A percentile compares a stretch with the other conserved stretches of the same genome.
Conservation (phyloP, 805 yeast species). For the Lipomyces sp. region DNA sequence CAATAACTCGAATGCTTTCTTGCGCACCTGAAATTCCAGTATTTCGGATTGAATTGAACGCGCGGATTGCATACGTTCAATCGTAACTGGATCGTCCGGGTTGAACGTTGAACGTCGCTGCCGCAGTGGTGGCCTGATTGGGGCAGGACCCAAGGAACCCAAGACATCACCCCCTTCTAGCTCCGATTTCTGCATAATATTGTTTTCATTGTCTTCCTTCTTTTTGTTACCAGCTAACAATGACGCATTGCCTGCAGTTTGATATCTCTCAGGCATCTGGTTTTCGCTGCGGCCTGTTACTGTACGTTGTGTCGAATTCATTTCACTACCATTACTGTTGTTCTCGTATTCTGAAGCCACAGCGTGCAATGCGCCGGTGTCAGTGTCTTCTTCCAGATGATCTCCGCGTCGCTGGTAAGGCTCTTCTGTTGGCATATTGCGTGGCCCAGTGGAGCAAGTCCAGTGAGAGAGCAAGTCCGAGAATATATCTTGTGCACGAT, state of each 20-base stretch:
- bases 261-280: not conserved
- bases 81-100: slow-evolving; percentile 19
- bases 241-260: not conserved
- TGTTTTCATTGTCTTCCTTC: not conserved
- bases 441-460: not conserved
- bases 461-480: too few relatives aligned
- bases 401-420: not conserved
- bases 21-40: slow-evolving; percentile 11
- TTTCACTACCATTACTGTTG: not conserved
- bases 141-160: not conserved
- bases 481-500: too few relatives aligned
- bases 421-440: not conserved
- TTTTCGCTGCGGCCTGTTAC: not conserved
- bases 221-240: not conserved
- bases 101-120: not conserved
- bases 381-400: not conserved
- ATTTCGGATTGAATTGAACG: slow-evolving; percentile 27
- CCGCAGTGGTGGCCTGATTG: not conserved
- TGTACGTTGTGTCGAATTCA: not conserved
- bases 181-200: not conserved
- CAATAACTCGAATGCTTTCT: not conserved
- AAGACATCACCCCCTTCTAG: not conserved
- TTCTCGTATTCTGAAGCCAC: not conserved
- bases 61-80: slow-evolving; percentile 25
- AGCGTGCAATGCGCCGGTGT: not conserved